phyloP scores from a whole-genome alignment of 306 rosid species.

The Casuarina cunninghamiana region DNA sequence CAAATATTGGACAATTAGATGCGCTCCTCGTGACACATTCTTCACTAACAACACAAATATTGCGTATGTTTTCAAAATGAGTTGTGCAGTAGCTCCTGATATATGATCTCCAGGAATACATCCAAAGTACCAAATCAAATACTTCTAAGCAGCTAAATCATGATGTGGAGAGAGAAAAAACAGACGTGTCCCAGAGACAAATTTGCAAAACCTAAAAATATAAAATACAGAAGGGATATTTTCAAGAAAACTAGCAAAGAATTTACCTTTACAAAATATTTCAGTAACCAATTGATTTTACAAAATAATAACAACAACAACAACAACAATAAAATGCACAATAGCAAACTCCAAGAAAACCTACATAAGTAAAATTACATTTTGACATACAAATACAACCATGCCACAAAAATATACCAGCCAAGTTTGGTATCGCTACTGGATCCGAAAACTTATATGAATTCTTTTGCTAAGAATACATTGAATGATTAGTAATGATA shows the following conservation, averaged over 20 bases:
- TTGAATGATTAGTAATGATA: neutral
- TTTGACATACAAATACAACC: neutral
- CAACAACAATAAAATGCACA: neutral
- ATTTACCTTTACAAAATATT: neutral
- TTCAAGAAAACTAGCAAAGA: neutral
- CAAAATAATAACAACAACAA: neutral
- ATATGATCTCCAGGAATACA: neutral
- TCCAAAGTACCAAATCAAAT: neutral
- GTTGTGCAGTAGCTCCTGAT: neutral
- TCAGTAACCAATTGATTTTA: neutral
- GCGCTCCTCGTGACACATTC: too few relatives aligned
- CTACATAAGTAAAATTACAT: neutral
- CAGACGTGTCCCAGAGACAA: neutral
- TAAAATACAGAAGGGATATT: neutral
- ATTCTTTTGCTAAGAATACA: neutral
- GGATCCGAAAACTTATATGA: neutral
- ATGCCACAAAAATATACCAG: neutral
- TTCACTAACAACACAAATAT: too few relatives aligned
- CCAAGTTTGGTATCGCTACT: neutral
- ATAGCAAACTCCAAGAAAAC: neutral
- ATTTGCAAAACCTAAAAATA: neutral
- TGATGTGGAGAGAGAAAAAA: neutral
- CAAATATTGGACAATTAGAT: neutral
- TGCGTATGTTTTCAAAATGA: neutral
- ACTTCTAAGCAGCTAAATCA: neutral